Percentiles rank a stretch among this genome's conserved stretches.
phyloP scores from a whole-genome alignment of 169 alveolate genomes.

The Eimeria sp. region DNA sequence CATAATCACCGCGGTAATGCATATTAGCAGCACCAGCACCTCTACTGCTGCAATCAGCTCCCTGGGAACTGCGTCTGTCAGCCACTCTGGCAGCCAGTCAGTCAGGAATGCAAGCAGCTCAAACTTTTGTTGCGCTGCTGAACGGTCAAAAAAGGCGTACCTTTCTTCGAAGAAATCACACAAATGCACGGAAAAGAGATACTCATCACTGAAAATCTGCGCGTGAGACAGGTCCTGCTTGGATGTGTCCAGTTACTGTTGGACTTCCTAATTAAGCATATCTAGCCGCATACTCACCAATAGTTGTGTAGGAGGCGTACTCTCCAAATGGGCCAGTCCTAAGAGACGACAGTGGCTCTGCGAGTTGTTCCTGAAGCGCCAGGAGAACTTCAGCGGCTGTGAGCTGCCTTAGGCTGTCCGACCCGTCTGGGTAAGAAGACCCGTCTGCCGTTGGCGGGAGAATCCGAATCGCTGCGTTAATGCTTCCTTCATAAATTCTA shows the following conservation, averaged over 20 bases:
- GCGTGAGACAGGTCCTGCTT: neutral
- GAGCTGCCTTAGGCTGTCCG: slow-evolving; percentile 38
- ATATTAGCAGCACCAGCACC: neutral
- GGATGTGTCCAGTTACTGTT: neutral
- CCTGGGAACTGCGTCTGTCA: slow-evolving; percentile 63
- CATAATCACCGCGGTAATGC: slow-evolving; percentile 17
- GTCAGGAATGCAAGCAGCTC: slow-evolving; percentile 71
- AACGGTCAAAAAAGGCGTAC: slow-evolving; percentile 53
- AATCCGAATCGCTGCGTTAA: slow-evolving; percentile 12
- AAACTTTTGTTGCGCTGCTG: slow-evolving; percentile 37
- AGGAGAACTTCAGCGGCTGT: slow-evolving; percentile 80
- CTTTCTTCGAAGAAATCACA: slow-evolving; percentile 23
- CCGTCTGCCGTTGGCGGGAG: slow-evolving; percentile 8
- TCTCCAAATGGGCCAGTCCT: slow-evolving; percentile 80
- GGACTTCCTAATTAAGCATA: neutral
- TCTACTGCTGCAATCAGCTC: slow-evolving; percentile 58
- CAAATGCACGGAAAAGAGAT: slow-evolving; percentile 13
- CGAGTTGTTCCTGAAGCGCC: slow-evolving; percentile 79
- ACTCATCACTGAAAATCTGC: neutral
- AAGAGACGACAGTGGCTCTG: slow-evolving; percentile 68
- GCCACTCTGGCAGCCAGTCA: slow-evolving; percentile 75
- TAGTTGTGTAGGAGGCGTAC: slow-evolving; percentile 66
- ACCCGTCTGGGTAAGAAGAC: slow-evolving; percentile 4
- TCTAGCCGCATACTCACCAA: slow-evolving; percentile 27
- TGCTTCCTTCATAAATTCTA: slow-evolving; percentile 50